Percentiles rank a stretch among this genome's conserved stretches.
Conservation (phyloP, 257 asterid species). For the Solanum sejunctum region DNA sequence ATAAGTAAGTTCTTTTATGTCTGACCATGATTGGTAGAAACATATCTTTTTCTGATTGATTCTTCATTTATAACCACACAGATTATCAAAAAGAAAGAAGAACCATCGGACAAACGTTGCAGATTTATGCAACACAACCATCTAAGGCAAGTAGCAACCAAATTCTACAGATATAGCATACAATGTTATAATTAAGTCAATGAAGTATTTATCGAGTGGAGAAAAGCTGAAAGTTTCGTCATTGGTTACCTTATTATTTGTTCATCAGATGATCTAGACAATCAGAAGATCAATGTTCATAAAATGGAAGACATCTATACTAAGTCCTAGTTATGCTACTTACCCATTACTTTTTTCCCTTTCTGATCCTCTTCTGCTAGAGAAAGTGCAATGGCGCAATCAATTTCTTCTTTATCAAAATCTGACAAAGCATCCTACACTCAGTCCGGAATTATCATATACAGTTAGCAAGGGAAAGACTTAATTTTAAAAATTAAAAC, state of each 20-base stretch:
- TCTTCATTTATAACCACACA: not conserved
- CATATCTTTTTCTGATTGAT: not conserved
- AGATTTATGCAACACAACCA: not conserved
- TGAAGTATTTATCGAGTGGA: not conserved
- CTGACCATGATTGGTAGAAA: not conserved
- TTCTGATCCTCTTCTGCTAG: constrained; percentile 65
- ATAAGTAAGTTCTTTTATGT: not conserved
- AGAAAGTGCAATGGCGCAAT: constrained; percentile 81
- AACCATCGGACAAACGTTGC: not conserved
- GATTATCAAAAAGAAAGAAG: not conserved
- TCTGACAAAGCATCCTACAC: constrained; percentile 66
- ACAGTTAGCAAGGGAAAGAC: constrained; percentile 1
- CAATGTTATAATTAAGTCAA: not conserved
- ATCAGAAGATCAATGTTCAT: not conserved
- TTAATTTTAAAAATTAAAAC: not conserved
- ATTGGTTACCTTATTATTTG: not conserved
- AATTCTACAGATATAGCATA: not conserved
- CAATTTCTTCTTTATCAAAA: constrained; percentile 78
- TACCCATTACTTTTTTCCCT: constrained; percentile 71
- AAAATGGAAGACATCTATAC: not conserved
- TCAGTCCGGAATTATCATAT: constrained; percentile 3
- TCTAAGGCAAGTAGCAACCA: not conserved
- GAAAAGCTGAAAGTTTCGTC: not conserved
- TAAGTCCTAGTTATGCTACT: constrained; percentile 7
- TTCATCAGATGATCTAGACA: not conserved